Conservation (phyloP, 1,284 basidiomycete species). For the Ceraceosorus bombacis region DNA sequence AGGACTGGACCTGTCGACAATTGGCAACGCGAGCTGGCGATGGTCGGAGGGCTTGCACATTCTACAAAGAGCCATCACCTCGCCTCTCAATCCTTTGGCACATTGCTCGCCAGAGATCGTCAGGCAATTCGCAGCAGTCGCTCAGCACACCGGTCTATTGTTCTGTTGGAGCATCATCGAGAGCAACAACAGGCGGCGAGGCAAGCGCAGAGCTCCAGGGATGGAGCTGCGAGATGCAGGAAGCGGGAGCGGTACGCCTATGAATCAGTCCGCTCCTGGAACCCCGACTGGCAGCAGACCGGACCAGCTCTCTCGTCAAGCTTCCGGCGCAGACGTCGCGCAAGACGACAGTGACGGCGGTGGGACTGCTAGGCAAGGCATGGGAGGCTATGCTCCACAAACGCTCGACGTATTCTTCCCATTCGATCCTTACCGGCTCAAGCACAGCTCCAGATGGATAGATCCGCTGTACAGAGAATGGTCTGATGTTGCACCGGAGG, state of each 20-base stretch:
- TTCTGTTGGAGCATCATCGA: constrained; percentile 94
- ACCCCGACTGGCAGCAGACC: background rate
- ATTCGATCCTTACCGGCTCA: constrained; percentile 92
- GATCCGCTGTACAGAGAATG: constrained; percentile 55
- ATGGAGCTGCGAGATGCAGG: background rate
- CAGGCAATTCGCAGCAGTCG: constrained; percentile 85
- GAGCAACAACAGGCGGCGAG: constrained; percentile 55
- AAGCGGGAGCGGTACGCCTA: background rate
- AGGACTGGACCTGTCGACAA: constrained; percentile 3
- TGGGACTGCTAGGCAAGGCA: background rate
- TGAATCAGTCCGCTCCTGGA: background rate
- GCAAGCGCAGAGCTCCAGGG: background rate
- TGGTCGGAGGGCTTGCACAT: constrained; percentile 80
- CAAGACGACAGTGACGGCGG: background rate
- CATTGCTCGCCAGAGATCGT: constrained; percentile 75
- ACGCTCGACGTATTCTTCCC: constrained; percentile 91
- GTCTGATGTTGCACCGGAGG: constrained; percentile 51
- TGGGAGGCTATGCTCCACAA: background rate
- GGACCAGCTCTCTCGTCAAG: background rate
- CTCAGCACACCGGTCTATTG: constrained; percentile 80
- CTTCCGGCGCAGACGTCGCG: background rate
- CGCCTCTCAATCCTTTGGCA: constrained; percentile 73
- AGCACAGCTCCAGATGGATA: constrained; percentile 53
- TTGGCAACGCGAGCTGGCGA: constrained; percentile 3
- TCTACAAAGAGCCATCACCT: constrained; percentile 72